Percentiles rank a stretch among this genome's conserved stretches.
Evolutionary conservation across 176 grass and related monocot species (phyloP).

Genomic region (Musa acuminata): DNA sequence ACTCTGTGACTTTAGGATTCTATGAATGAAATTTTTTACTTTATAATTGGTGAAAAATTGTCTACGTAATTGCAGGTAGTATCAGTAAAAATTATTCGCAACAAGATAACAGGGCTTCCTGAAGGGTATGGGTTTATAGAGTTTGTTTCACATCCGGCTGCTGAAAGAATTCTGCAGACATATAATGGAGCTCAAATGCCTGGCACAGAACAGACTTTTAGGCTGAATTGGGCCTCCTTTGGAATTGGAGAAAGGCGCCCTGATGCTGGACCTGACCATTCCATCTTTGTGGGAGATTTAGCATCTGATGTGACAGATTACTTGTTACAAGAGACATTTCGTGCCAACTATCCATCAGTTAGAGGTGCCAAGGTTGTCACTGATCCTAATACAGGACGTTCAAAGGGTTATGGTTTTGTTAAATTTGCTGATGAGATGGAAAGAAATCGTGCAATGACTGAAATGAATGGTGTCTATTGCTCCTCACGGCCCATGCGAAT

Average conservation of each 20-base stretch:
- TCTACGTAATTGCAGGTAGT: conserved; percentile 38
- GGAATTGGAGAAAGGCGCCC: conserved; percentile 78
- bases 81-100: conserved; percentile 90
- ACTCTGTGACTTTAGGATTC: neutral
- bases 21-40: neutral
- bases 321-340: conserved; percentile 91
- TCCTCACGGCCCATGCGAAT: conserved; percentile 95
- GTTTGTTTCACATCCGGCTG: conserved; percentile 83
- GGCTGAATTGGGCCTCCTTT: conserved; percentile 99
- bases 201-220: conserved; percentile 90
- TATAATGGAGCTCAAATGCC: conserved; percentile 96
- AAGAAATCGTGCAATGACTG: conserved; percentile 94
- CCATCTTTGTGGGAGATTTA: conserved; percentile 92
- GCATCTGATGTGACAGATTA: conserved; percentile 99
- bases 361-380: conserved; percentile 99
- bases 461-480: conserved; percentile 97
- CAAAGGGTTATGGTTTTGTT: conserved; percentile 99
- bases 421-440: conserved; percentile 95
- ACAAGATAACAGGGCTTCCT: conserved; percentile 77
- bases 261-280: conserved; percentile 70
- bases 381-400: conserved; percentile 86
- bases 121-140: conserved; percentile 99
- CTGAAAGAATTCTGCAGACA: conserved; percentile 70
- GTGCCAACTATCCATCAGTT: conserved; percentile 68
- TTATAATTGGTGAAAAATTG: neutral